Evolutionary conservation across 345 rosid genomes (phyloP), one percentile per base, ranked within the genome.

Genomic region (Geranium brycei): DNA sequence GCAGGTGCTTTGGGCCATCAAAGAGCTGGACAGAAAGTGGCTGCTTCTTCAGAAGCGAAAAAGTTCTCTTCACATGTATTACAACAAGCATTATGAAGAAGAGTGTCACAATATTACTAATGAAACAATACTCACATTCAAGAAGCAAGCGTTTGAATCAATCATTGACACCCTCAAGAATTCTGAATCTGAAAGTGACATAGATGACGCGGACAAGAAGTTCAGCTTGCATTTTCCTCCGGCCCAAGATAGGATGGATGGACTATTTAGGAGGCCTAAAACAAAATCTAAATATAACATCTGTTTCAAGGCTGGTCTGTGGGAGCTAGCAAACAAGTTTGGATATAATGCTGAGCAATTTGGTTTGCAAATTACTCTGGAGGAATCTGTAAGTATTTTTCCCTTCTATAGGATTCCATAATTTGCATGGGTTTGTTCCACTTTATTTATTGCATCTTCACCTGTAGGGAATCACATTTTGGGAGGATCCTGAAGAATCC

Each of bases 161-260:
- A 81, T 91, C 73, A 66, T 74, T 55, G 81, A 80, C 74, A 81
- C 96, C 19, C 85, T 95, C 23, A 70, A 82, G 68, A 83, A 47
- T 66, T 92, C 97, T 11, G 89, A 84, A 62, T 87, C 95, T 4
- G 99, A 95, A 68, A 84, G 95, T 75, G 97, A 95, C 81, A 89
- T 95, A 68, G 96, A 95, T 77, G 99, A 95, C 77, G 97, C 85
- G 56, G 99, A 95, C 70, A 76, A 87, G 18, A 95, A 95, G 80
- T 95, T 95, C 72, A 87, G 87, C 81, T 78, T 95, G 83, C 95
- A 95, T 81, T 95, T 95, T 69, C 97, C 99, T n/a, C 83, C 92
- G 0, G 95, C 96, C 31, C 97, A 93, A 81, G 79, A 77, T 66
- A 96, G 87, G 61, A 73, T 72, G 58, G 95, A 90, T 71, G 97